Evolutionary conservation across 345 rosid genomes (phyloP), one percentile per base, ranked within the genome.

Genomic region (Stellera chamaejasme): DNA sequence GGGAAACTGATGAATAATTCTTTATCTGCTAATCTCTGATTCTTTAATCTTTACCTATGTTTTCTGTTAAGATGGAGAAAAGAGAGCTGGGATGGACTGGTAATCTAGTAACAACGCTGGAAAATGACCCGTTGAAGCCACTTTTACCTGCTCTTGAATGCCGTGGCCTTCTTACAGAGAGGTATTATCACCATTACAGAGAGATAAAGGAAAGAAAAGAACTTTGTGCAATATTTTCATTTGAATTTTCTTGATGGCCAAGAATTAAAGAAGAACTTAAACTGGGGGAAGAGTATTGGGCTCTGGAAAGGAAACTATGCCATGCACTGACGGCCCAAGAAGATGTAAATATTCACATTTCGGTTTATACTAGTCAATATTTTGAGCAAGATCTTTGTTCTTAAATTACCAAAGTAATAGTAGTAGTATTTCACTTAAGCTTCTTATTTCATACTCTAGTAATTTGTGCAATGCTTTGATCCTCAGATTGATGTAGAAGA

Each of bases 241-340:
- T 32, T 43, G 59, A 0, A 36, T 26, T 27, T 56, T 72, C 28
- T 55, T n/a, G 15, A 59, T 59, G 61, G 48, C 44, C 56, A 67
- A 92, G 95, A 75, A 81, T 85, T 60, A 70, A 43, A 13, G 79
- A 82, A 68, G 95, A 92, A 74, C 66, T 92, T 54, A 74, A 58
- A 57, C 63, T 45, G 13, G 98, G 98, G 59, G 75, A 74, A 59
- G 98, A 83, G 75, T 92, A 82, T 54, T 92, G 96, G 98, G 72
- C 82, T 60, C 65, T 92, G 56, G 98, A 92, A 72, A 84, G 98
- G 79, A 79, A 78, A 75, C 93, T 88, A 27, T 88, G 98, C 64
- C 66, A 63, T 69, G 85, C 85, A 57, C 76, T 86, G 54, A 64
- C 63, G 53, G 65, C 55, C 54, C 69, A 72, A 68, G 58, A 69